Conservation (phyloP, 1,284 basidiomycete species). For the Cryptococcus sp. region DNA sequence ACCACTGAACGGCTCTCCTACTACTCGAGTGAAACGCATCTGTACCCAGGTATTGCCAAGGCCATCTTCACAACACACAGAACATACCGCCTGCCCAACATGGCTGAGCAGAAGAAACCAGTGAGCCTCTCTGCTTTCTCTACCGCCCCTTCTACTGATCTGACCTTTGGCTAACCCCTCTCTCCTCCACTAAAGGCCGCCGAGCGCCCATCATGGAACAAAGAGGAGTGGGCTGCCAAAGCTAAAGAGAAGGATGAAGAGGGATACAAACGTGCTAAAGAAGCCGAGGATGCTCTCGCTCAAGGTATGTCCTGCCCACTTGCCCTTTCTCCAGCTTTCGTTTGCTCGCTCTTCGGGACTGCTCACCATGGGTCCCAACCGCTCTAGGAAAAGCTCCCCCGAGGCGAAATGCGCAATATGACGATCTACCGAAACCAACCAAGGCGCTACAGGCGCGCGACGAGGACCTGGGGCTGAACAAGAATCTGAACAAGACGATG, state of each 20-base stretch:
- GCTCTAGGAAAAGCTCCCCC: slow-evolving; percentile 15
- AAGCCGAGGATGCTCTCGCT: slow-evolving; percentile 55
- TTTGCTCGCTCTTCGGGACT: background rate
- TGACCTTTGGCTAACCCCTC: no score
- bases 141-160: background rate
- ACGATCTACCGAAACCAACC: slow-evolving; percentile 76
- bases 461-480: slow-evolving; percentile 74
- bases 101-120: no score
- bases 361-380: background rate
- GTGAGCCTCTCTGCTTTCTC: background rate
- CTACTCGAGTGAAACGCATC: no score
- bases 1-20: no score
- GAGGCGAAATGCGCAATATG: slow-evolving; percentile 4
- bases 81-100: no score
- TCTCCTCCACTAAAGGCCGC: slow-evolving; percentile 7
- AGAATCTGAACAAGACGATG: slow-evolving; percentile 87
- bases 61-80: no score
- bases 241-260: slow-evolving; percentile 48
- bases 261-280: slow-evolving; percentile 42
- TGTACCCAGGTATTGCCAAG: no score
- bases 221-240: slow-evolving; percentile 47
- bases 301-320: slow-evolving; percentile 58
- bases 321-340: background rate
- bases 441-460: slow-evolving; percentile 83
- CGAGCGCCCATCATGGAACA: slow-evolving; percentile 46